A percentile compares a stretch with the other conserved stretches of the same genome.
phyloP scores from a whole-genome alignment of 345 rosid genomes.

The Salix purpurea region DNA sequence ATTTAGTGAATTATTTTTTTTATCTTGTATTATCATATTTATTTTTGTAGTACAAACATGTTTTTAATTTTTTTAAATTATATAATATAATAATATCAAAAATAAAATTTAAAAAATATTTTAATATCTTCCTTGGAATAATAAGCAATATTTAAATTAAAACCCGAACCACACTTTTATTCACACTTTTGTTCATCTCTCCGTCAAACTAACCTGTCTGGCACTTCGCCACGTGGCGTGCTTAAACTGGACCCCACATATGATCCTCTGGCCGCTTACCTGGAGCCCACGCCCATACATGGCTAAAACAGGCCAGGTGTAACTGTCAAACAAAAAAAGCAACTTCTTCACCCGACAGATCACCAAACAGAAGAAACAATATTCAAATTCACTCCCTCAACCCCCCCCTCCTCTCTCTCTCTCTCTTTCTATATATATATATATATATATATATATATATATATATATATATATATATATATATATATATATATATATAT shows the following conservation, averaged over 20 bases:
- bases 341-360: conserved; percentile 22
- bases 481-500: too few species aligned
- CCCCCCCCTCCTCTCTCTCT: not conserved
- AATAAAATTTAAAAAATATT: too few species aligned
- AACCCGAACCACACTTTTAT: not conserved
- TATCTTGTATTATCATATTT: not conserved
- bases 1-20: not conserved
- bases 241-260: not conserved
- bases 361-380: not conserved
- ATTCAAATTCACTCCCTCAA: not conserved
- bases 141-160: not conserved
- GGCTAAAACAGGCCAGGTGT: conserved; percentile 33
- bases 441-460: too few species aligned
- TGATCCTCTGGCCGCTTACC: not conserved
- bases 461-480: too few species aligned
- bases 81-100: too few species aligned
- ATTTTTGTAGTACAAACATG: too few species aligned
- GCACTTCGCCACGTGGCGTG: not conserved
- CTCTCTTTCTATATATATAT: not conserved
- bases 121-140: too few species aligned
- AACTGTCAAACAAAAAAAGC: conserved; percentile 37
- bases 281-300: not conserved
- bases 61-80: too few species aligned
- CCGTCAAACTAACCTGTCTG: not conserved
- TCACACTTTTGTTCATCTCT: too few species aligned